These are phyloP conservation scores for Kandelia obovata DNA, from an alignment of 345 rosid species.

Conservation along the genomic window DNA sequence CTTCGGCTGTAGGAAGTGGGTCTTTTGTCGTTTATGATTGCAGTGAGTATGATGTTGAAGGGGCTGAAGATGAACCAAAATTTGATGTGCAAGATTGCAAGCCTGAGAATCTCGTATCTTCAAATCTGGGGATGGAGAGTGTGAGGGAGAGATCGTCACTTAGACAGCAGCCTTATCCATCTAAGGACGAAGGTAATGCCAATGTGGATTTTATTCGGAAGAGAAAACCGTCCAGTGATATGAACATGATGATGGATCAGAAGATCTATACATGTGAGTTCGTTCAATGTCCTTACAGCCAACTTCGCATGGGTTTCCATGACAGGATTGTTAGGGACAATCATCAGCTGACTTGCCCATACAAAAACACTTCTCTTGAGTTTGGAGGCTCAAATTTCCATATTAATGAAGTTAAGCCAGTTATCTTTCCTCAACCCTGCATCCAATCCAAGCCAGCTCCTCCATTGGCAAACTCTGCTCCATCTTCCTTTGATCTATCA, in stretches of 20 bases:
- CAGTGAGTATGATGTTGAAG: conserved; percentile 77
- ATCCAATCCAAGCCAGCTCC: conserved; percentile 48
- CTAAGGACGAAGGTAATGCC: conserved; percentile 51
- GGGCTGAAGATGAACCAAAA: conserved; percentile 48
- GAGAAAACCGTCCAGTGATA: conserved; percentile 56
- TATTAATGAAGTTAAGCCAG: conserved; percentile 73
- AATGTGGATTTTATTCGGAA: conserved; percentile 46
- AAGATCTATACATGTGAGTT: conserved; percentile 59
- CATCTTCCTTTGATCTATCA: conserved; percentile 56
- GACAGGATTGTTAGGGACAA: conserved; percentile 75
- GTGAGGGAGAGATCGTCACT: conserved; percentile 31
- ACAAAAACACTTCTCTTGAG: conserved; percentile 39
- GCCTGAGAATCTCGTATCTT: conserved; percentile 34
- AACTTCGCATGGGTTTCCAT: conserved; percentile 50
- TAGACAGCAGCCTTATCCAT: conserved; percentile 42
- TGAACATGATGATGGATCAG: conserved; percentile 46
- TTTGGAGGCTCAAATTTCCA: conserved; percentile 58
- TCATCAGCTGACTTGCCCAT: conserved; percentile 69
- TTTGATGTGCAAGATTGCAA: conserved; percentile 57
- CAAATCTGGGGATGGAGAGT: conserved; percentile 34
- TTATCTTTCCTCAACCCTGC: conserved; percentile 48
- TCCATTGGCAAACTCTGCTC: conserved; percentile 28
- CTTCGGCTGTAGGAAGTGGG: conserved; percentile 44
- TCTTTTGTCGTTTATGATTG: conserved; percentile 51
- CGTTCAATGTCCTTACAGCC: conserved; percentile 61